Percentiles rank a stretch among this genome's conserved stretches.
phyloP scores from a whole-genome alignment of 1,284 basidiomycete genomes.

The Austroboletus novae-zelandiae region DNA sequence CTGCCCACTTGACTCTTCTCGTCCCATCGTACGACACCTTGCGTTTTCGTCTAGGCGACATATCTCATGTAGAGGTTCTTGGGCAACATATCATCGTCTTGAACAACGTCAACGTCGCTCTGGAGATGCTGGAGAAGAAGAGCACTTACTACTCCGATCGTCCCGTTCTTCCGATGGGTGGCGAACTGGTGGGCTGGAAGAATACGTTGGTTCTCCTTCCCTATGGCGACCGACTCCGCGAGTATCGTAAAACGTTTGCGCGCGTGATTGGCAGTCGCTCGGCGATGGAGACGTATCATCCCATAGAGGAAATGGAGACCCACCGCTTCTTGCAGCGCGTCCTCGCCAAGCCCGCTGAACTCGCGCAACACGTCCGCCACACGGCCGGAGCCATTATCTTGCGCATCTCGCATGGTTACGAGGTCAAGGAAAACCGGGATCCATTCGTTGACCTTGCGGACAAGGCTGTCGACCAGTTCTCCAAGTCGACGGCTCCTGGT shows the following conservation, averaged over 20 bases:
- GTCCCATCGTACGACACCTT: neutral
- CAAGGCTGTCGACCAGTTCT: slow-evolving; percentile 56
- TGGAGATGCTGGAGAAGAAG: slow-evolving; percentile 66
- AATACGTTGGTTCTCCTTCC: slow-evolving; percentile 57
- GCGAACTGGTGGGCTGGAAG: slow-evolving; percentile 68
- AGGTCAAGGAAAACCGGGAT: slow-evolving; percentile 53
- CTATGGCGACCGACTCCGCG: slow-evolving; percentile 61
- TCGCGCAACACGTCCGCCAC: slow-evolving; percentile 54
- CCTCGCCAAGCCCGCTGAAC: slow-evolving; percentile 50
- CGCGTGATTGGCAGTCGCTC: slow-evolving; percentile 53
- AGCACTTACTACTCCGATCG: slow-evolving; percentile 69
- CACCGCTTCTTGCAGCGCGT: slow-evolving; percentile 55
- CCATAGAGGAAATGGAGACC: slow-evolving; percentile 52
- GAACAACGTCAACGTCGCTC: slow-evolving; percentile 51
- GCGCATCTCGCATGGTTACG: slow-evolving; percentile 61
- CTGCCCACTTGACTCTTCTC: neutral
- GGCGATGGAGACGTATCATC: slow-evolving; percentile 47
- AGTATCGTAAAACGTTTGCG: slow-evolving; percentile 58
- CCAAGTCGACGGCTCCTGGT: slow-evolving; percentile 53
- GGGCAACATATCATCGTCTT: slow-evolving; percentile 62
- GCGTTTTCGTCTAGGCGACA: slow-evolving; percentile 44
- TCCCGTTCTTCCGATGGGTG: slow-evolving; percentile 56
- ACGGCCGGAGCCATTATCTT: slow-evolving; percentile 59
- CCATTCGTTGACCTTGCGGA: slow-evolving; percentile 59
- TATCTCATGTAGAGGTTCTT: slow-evolving; percentile 55